phyloP scores from a whole-genome alignment of 164 flowering plant species.

The Stephania cephalantha region DNA sequence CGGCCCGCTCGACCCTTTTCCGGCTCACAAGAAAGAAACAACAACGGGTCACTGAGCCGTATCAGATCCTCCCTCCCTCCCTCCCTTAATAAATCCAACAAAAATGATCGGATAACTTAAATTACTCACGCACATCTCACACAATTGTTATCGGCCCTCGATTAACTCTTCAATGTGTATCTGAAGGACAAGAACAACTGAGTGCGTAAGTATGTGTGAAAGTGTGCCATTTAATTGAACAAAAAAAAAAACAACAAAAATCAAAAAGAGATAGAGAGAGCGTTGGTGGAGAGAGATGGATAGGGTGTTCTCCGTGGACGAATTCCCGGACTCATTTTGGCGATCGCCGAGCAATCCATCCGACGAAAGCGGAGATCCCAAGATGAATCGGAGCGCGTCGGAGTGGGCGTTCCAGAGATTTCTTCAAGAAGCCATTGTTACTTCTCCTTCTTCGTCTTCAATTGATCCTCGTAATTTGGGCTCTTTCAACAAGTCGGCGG shows the following conservation, averaged over 20 bases:
- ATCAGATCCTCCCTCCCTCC: not conserved
- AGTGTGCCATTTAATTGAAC: too few relatives aligned
- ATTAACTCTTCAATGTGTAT: too few relatives aligned
- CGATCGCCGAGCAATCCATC: conserved; percentile 4
- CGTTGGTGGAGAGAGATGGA: conserved; percentile 37
- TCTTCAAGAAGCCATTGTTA: conserved; percentile 42
- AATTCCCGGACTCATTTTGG: conserved; percentile 63
- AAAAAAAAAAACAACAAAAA: too few relatives aligned
- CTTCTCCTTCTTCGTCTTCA: not conserved
- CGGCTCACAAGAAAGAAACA: not conserved
- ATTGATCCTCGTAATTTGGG: not conserved
- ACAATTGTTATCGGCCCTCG: too few relatives aligned
- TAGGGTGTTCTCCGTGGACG: conserved; percentile 70
- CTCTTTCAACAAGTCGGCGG: not conserved
- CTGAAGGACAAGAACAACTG: too few relatives aligned
- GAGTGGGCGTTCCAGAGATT: conserved; percentile 90
- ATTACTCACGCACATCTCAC: too few relatives aligned
- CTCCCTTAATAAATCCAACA: not conserved
- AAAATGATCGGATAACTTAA: not conserved
- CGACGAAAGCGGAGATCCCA: not conserved
- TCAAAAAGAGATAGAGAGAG: not conserved
- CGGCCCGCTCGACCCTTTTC: not conserved
- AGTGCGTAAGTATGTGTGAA: too few relatives aligned
- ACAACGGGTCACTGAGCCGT: not conserved
- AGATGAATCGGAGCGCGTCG: conserved; percentile 75